These are phyloP conservation scores for Beauveria caledonica DNA, from an alignment of 2,329 filamentous ascomycete genomes.

Conservation along the genomic window DNA sequence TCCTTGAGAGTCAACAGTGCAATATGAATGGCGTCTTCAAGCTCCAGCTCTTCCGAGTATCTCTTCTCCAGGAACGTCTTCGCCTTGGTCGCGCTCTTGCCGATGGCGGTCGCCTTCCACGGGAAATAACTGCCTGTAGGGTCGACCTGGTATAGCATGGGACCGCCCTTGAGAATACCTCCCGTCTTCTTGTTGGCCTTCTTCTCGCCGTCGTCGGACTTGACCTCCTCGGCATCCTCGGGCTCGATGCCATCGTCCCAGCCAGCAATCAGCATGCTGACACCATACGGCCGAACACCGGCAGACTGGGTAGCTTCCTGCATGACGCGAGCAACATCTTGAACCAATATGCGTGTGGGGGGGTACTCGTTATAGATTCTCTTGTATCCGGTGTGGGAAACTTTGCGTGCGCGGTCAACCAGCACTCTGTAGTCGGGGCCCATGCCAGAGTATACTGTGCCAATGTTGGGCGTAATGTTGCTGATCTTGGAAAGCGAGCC, in stretches of 20 bases:
- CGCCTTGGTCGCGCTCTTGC: constrained; percentile 94
- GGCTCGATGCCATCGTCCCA: constrained; percentile 97
- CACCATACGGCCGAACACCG: constrained; percentile 93
- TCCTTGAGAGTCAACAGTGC: constrained; percentile 95
- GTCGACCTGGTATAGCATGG: constrained; percentile 97
- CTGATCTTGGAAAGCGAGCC: constrained; percentile 95
- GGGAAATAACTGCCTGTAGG: constrained; percentile 98
- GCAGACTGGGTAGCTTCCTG: constrained; percentile 98
- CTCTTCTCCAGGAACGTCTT: constrained; percentile 99
- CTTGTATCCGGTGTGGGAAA: constrained; percentile 97
- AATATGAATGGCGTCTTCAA: constrained; percentile 98
- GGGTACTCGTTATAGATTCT: constrained; percentile 99
- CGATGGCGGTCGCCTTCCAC: constrained; percentile 98
- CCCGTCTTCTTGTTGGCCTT: constrained; percentile 80
- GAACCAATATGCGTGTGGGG: constrained; percentile 97
- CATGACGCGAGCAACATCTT: constrained; percentile 96
- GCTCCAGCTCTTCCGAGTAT: constrained; percentile 92
- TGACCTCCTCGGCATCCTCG: constrained; percentile 59
- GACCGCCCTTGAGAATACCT: constrained; percentile 89
- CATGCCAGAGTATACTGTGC: constrained; percentile 99
- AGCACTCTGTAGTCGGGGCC: constrained; percentile 96
- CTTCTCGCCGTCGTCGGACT: constrained; percentile 55
- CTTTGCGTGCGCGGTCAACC: constrained; percentile 95
- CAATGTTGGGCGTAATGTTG: constrained; percentile 96
- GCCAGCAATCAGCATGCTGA: constrained; percentile 88